Base-by-base conservation (phyloP, 1,284 basidiomycete species). In the Phellopilus nigrolimitatus region DNA sequence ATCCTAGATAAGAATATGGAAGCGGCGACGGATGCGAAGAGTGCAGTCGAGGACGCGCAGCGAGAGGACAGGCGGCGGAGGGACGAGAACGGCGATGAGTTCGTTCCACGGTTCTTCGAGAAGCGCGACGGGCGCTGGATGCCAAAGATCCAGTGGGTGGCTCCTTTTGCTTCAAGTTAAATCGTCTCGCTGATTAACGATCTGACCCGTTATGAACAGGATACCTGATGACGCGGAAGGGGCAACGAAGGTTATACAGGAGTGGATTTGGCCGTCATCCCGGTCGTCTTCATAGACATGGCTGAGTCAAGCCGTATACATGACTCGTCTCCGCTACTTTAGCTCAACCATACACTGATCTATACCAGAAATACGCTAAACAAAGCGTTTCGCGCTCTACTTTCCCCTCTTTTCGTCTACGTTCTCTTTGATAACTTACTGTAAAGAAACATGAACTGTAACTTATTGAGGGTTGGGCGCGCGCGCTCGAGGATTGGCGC, bases 1-100 rank as follows among this genome's bases (percentile, higher is more conserved):
- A 98, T 99, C 68, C 70, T 79, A 47, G 73, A 74, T 39, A 91
- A 88, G 63, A 91, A 99, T 66, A 94, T 98, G 87, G 91, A 94
- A 61, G 87, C 83, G 21, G 97, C 97, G 9, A 97, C 95, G 7
- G 80, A 83, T 36, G 89, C 89, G 42, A 99, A 99, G 75, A 80
- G 82, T 0, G 78, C 77, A 10, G 92, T 99, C 1, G 95, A 99
- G 71, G 94, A 97, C 61, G 83, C 82, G 25, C 95, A 99, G 68
- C 78, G 95, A 46, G 90, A 95, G 59, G 69, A 81, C 43, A 82
- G 90, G n/a, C 79, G 77, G 59, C 71, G 73, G 64, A 76, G 91
- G 53, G 94, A 97, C 54, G 89, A 89, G 63, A 78, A 70, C 7
- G 84, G 86, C 2, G 74, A 82, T 55, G 73, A 72, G 56, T 84